A percentile compares a stretch with the other conserved stretches of the same genome.
Evolutionary conservation across 106 monocot genomes (phyloP).

Genomic region (Acorus calamus): DNA sequence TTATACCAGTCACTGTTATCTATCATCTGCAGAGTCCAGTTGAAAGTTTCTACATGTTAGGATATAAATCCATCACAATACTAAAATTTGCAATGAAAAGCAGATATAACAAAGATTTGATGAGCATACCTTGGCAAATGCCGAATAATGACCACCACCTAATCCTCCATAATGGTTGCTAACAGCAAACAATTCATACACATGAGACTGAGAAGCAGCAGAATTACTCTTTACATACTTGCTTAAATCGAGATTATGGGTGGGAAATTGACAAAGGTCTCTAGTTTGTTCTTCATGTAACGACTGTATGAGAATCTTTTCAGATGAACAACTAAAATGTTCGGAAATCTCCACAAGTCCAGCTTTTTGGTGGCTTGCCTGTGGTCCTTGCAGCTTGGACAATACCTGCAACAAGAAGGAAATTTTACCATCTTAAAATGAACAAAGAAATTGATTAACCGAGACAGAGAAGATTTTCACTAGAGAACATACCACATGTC

Average conservation of each 20-base stretch:
- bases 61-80: neutral
- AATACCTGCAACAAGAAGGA: constrained; percentile 49
- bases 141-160: constrained; percentile 92
- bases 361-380: constrained; percentile 94
- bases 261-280: constrained; percentile 82
- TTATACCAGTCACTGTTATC: constrained; percentile 76
- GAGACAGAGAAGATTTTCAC: too few relatives aligned
- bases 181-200: constrained; percentile 83
- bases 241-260: constrained; percentile 61
- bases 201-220: constrained; percentile 10
- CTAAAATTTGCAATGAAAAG: neutral
- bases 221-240: constrained; percentile 53
- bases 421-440: neutral
- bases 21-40: constrained; percentile 30
- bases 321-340: constrained; percentile 83
- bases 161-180: constrained; percentile 92
- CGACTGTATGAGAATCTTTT: constrained; percentile 94
- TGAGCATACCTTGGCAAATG: constrained; percentile 77
- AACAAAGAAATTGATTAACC: neutral
- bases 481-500: constrained; percentile 82
- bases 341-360: constrained; percentile 90
- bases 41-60: neutral
- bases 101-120: neutral
- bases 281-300: constrained; percentile 79
- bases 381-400: constrained; percentile 88